A percentile compares a stretch with the other conserved stretches of the same genome.
phyloP scores from a whole-genome alignment of 441 rosid genomes.

The Populus tomentosa region DNA sequence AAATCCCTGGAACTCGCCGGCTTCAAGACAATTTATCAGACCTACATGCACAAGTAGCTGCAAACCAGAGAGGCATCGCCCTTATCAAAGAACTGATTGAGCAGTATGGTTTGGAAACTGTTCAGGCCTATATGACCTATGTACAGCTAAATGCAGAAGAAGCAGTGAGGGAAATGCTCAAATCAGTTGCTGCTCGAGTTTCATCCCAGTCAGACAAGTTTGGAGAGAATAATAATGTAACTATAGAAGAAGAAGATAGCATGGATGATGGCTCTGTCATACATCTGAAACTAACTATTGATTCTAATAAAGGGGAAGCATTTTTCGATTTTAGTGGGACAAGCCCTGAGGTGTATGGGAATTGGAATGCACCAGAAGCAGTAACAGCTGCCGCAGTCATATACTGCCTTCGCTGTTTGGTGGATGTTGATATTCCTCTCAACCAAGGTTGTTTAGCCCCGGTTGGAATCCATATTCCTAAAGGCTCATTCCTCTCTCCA shows the following conservation, averaged over 20 bases:
- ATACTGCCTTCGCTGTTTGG: constrained; percentile 85
- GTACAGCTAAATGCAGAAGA: constrained; percentile 89
- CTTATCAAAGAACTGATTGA: constrained; percentile 84
- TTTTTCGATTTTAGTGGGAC: constrained; percentile 82
- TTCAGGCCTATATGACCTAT: constrained; percentile 86
- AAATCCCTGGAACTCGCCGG: constrained; percentile 79
- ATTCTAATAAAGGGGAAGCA: constrained; percentile 81
- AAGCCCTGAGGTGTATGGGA: constrained; percentile 87
- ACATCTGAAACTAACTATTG: constrained; percentile 68
- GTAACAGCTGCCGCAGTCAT: constrained; percentile 93
- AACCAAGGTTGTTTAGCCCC: constrained; percentile 95
- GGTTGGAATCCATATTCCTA: constrained; percentile 65
- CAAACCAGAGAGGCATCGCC: constrained; percentile 89
- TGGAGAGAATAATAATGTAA: constrained; percentile 29
- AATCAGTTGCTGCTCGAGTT: constrained; percentile 63
- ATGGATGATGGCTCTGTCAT: constrained; percentile 92
- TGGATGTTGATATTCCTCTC: constrained; percentile 85
- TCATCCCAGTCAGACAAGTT: constrained; percentile 31
- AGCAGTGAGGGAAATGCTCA: constrained; percentile 94
- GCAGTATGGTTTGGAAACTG: constrained; percentile 76
- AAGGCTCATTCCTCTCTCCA: constrained; percentile 85
- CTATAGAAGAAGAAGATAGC: constrained; percentile 77
- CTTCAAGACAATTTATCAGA: constrained; percentile 90
- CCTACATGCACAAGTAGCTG: constrained; percentile 92
- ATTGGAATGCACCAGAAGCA: constrained; percentile 98